These are phyloP conservation scores for Catharanthus roseus DNA, from an alignment of 257 asterid genomes.

Conservation along the genomic window DNA sequence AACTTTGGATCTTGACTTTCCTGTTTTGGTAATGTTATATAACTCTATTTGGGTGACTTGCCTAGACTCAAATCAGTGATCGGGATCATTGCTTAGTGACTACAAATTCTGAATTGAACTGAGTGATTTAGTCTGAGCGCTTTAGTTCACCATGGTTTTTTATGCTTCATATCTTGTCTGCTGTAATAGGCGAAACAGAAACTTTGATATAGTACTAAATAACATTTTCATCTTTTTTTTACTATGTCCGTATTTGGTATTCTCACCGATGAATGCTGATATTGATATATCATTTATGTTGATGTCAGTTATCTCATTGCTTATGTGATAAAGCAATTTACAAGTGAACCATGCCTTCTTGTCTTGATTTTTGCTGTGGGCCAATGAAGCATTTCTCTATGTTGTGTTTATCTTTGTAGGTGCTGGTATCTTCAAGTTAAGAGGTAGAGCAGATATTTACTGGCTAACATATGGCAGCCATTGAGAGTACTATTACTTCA, in stretches of 20 bases:
- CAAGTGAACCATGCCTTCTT: neutral
- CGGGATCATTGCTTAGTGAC: neutral
- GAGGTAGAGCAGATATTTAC: constrained; percentile 1
- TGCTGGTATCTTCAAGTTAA: constrained; percentile 12
- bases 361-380: neutral
- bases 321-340: neutral
- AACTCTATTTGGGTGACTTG: neutral
- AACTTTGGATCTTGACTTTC: neutral
- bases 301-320: no score
- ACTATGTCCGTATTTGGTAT: neutral
- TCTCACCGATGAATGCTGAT: no score
- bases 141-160: neutral
- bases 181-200: neutral
- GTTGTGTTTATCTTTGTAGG: constrained; percentile 10
- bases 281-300: neutral
- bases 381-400: neutral
- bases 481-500: constrained; percentile 35
- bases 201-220: neutral
- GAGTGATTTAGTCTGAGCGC: no score
- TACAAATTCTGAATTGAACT: neutral
- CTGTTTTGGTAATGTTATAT: neutral
- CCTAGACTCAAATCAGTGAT: no score
- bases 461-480: constrained; percentile 26
- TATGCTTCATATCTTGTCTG: neutral
- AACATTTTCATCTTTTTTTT: neutral